Evolutionary conservation across 352 stramenopile species (phyloP).

Genomic region (Phytophthora foliorum): DNA sequence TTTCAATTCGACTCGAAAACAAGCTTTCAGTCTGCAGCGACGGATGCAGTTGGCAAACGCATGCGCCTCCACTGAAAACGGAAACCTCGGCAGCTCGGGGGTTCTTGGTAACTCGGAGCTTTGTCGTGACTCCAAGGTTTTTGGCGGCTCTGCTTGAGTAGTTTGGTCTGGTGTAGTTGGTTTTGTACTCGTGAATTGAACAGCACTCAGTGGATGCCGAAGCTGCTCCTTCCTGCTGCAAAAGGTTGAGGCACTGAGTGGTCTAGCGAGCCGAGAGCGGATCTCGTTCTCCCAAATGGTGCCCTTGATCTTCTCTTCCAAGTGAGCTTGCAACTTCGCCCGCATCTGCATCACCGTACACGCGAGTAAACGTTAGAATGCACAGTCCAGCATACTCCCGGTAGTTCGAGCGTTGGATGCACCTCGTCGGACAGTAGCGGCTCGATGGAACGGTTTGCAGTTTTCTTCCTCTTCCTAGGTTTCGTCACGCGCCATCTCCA

Average conservation of each 20-base stretch:
- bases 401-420: not conserved
- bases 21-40: constrained; percentile 32
- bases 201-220: constrained; percentile 39
- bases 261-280: constrained; percentile 54
- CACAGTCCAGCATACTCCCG: too few relatives aligned
- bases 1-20: constrained; percentile 42
- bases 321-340: constrained; percentile 40
- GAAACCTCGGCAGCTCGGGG: constrained; percentile 23
- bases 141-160: not conserved
- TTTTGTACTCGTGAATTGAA: constrained; percentile 24
- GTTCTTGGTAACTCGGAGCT: not conserved
- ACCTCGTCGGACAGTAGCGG: constrained; percentile 41
- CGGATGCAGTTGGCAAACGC: constrained; percentile 29
- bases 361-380: not conserved
- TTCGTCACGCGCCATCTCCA: constrained; percentile 18
- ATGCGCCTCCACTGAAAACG: constrained; percentile 56
- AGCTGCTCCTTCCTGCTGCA: constrained; percentile 54
- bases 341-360: constrained; percentile 53
- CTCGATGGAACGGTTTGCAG: constrained; percentile 13
- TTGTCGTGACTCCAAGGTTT: not conserved
- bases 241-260: constrained; percentile 60
- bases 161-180: not conserved
- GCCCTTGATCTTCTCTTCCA: constrained; percentile 55
- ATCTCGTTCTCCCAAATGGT: constrained; percentile 67
- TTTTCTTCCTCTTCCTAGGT: constrained; percentile 13